Percentiles rank a stretch among this genome's conserved stretches.
These are phyloP conservation scores for Geotrichum carabidarum DNA, from an alignment of 1,139 yeast species.

Conservation along the genomic window DNA sequence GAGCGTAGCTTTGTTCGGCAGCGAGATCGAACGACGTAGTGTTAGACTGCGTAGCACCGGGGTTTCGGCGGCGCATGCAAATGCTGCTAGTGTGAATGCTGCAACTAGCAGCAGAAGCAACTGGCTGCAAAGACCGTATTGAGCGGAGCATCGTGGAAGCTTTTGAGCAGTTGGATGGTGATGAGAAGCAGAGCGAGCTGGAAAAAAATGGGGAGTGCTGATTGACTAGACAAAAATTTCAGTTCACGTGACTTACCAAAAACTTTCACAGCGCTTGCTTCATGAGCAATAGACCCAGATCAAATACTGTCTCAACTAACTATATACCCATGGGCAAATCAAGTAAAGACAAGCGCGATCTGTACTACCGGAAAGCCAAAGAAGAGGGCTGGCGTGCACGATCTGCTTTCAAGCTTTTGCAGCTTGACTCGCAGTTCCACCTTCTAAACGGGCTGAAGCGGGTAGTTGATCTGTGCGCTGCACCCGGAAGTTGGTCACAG, in stretches of 20 bases:
- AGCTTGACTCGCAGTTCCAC: constrained; percentile 82
- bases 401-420: constrained; percentile 88
- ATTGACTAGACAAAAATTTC: constrained; percentile 2
- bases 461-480: constrained; percentile 96
- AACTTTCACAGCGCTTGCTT: not conserved
- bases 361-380: constrained; percentile 82
- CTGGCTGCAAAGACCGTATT: not conserved
- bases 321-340: constrained; percentile 71
- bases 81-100: constrained; percentile 1
- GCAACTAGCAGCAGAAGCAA: not conserved
- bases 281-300: too few species aligned
- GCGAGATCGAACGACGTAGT: constrained; percentile 1
- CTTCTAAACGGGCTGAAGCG: constrained; percentile 67
- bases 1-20: constrained; percentile 7
- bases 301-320: not conserved
- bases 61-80: not conserved
- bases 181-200: not conserved
- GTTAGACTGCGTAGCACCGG: not conserved
- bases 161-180: not conserved
- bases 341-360: constrained; percentile 90
- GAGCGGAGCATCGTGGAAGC: constrained; percentile 1
- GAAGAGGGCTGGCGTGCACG: constrained; percentile 98
- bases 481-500: constrained; percentile 99
- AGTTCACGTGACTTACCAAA: not conserved
- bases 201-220: not conserved